Conservation (phyloP, 129 eudicot genomes). For the Lonicera japonica region DNA sequence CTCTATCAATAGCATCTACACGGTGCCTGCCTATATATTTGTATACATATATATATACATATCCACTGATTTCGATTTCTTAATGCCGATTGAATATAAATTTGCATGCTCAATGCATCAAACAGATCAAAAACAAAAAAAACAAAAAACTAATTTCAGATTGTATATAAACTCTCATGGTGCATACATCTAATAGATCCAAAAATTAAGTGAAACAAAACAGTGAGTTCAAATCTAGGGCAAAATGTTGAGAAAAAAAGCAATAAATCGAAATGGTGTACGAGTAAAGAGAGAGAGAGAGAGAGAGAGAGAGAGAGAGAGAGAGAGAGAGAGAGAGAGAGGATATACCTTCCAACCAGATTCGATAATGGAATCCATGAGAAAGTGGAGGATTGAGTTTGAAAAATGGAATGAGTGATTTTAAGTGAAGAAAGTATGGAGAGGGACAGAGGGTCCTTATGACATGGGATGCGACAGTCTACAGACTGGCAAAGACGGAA, state of each 20-base stretch:
- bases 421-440: neutral
- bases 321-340: neutral
- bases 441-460: neutral
- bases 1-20: no score
- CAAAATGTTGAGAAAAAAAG: neutral
- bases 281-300: no score
- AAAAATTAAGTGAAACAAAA: neutral
- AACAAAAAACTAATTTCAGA: no score
- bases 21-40: no score
- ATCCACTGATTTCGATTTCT: no score
- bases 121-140: constrained; percentile 5
- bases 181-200: neutral
- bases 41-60: no score
- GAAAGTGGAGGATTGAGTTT: constrained; percentile 1
- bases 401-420: neutral
- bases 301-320: no score
- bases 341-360: constrained; percentile 75
- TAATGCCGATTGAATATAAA: neutral
- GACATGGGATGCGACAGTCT: neutral
- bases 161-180: neutral
- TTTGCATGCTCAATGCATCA: neutral
- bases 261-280: no score
- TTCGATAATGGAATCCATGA: constrained; percentile 71
- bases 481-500: constrained; percentile 23
- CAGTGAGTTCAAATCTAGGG: constrained; percentile 27